Base-by-base conservation (phyloP, 176 grass and related monocot species). In the Zea luxurians region DNA sequence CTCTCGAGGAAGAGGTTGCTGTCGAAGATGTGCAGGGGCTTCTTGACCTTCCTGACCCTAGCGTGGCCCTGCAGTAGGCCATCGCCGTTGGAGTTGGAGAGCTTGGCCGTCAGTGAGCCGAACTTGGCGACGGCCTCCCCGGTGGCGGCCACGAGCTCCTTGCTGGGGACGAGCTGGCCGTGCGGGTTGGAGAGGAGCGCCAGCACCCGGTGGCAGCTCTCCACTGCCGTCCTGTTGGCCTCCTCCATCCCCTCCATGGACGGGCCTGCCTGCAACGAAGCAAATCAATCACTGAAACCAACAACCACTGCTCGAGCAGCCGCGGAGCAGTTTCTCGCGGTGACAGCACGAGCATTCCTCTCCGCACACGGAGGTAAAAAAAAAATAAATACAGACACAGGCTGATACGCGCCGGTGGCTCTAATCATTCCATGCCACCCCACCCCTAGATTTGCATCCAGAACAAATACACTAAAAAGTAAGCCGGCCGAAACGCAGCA, bases 201-300 rank as follows among this genome's bases (percentile, higher is more conserved):
- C 40, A 99, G 81, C 57, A 99, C 92, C 48, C 87, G 87, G 81
- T 93, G 82, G 73, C 88, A 91, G 65, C 90, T 96, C 82, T 87
- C 64, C 52, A 96, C 92, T 1, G 96, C 92, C 42, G 69, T 86
- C 70, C 73, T 87, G 59, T 88, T 96, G 11, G 83, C 88, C 61
- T 91, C 84, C 80, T 96, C 90, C 78, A 95, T 65, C 44, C 83
- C 88, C 69, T 94, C 88, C 90, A 95, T 93, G 72, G 44, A n/a
- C 46, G 47, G 11, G 10, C 45, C 66, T 83, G 76, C 48, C 84
- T 86, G 75, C 66, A 64, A 54, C 37, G 47, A 79, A 52, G 9
- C 2, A 48, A 27, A 48, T 2, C 48, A 53, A 27, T 36, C 36
- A 38, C 69, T 37, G 80, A 48, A 70, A 81, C 55, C 71, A 70